These are phyloP conservation scores for Penicillium herquei DNA, from an alignment of 495 filamentous ascomycete species.

Conservation along the genomic window DNA sequence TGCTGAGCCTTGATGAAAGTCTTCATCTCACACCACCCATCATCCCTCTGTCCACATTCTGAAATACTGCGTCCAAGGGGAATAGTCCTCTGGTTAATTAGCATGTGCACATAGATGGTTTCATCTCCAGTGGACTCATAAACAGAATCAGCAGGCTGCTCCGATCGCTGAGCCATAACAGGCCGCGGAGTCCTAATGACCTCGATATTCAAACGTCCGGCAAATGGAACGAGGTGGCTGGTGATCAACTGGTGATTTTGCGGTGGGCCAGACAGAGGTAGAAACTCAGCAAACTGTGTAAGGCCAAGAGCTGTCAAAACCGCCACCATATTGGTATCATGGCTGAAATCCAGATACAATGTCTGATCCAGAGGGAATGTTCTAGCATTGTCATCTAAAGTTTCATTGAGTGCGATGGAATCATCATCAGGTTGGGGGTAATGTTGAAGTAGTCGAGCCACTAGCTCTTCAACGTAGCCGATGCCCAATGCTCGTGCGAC, in stretches of 20 bases:
- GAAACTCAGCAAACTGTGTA: conserved; percentile 1
- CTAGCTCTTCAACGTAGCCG: conserved; percentile 61
- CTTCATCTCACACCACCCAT: conserved; percentile 2
- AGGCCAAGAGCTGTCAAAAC: conserved; percentile 52
- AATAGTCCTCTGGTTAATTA: conserved; percentile 4
- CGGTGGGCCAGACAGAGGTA: background rate
- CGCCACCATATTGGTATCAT: conserved; percentile 40
- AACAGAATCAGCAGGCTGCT: background rate
- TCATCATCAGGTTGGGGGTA: conserved; percentile 44
- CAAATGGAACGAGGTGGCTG: conserved; percentile 6
- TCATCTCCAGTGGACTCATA: background rate
- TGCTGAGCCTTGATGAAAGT: conserved; percentile 2
- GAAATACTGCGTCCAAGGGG: conserved; percentile 2
- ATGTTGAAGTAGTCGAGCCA: conserved; percentile 57
- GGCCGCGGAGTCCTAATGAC: background rate
- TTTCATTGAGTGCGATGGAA: conserved; percentile 56
- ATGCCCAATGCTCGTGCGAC: conserved; percentile 61
- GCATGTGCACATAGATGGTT: background rate
- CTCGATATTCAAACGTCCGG: conserved; percentile 2
- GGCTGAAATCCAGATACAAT: conserved; percentile 46
- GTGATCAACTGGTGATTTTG: background rate
- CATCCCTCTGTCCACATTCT: conserved; percentile 1
- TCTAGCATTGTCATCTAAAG: conserved; percentile 42
- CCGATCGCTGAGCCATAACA: background rate
- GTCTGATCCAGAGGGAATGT: conserved; percentile 52